Evolutionary conservation across 331 rosid genomes (phyloP).

Genomic region (Dryas integrifolia): DNA sequence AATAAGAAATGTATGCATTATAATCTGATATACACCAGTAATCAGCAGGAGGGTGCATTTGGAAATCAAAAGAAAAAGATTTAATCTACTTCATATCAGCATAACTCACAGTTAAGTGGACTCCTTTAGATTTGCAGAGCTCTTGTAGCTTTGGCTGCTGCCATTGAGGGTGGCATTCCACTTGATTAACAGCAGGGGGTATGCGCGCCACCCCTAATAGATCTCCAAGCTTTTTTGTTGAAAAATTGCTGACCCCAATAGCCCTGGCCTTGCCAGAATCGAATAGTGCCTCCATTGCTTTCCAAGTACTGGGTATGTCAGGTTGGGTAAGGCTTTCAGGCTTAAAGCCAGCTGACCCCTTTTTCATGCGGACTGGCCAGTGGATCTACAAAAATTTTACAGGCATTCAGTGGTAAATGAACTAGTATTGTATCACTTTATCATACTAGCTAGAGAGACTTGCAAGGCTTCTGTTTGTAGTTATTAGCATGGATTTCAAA

Average conservation of each 20-base stretch:
- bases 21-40: background rate
- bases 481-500: background rate
- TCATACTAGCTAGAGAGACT: background rate
- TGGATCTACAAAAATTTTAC: constrained; percentile 39
- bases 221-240: constrained; percentile 57
- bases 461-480: background rate
- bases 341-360: constrained; percentile 38
- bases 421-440: background rate
- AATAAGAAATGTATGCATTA: background rate
- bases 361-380: constrained; percentile 53
- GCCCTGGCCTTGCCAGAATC: constrained; percentile 64
- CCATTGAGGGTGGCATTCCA: constrained; percentile 66
- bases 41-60: background rate
- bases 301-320: constrained; percentile 64
- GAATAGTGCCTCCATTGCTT: constrained; percentile 57
- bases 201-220: constrained; percentile 44
- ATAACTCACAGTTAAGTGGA: constrained; percentile 66
- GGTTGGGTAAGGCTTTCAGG: constrained; percentile 42
- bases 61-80: background rate
- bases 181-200: constrained; percentile 74
- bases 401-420: constrained; percentile 7
- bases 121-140: constrained; percentile 60
- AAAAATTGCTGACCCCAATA: constrained; percentile 74
- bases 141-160: constrained; percentile 53
- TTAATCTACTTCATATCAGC: background rate